Evolutionary conservation across 495 filamentous ascomycete species (phyloP).

Genomic region (Physcia stellaris): DNA sequence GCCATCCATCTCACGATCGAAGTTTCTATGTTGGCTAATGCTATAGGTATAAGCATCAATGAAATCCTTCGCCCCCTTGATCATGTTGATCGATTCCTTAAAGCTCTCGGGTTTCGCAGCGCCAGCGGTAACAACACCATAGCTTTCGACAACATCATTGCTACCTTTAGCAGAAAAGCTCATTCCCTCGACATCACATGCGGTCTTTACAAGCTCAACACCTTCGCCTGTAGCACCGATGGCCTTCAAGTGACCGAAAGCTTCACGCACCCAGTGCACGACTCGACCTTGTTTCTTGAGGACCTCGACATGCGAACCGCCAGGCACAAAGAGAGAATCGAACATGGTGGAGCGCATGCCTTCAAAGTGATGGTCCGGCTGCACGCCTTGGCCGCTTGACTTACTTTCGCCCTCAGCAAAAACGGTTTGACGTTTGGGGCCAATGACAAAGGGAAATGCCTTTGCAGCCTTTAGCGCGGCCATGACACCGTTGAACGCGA

Average conservation of each 20-base stretch:
- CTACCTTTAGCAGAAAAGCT: constrained; percentile 26
- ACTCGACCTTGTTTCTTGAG: constrained; percentile 63
- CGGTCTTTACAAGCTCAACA: constrained; percentile 46
- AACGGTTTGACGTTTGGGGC: constrained; percentile 43
- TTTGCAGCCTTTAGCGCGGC: constrained; percentile 43
- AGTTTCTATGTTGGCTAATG: constrained; percentile 57
- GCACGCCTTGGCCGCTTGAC: constrained; percentile 37
- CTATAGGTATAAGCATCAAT: constrained; percentile 51
- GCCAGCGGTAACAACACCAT: constrained; percentile 54
- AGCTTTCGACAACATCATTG: constrained; percentile 45
- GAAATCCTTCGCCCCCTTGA: constrained; percentile 49
- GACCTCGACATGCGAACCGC: constrained; percentile 47
- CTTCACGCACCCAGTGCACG: constrained; percentile 72
- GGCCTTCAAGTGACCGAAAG: constrained; percentile 68
- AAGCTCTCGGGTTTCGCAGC: constrained; percentile 38
- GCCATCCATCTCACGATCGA: constrained; percentile 58
- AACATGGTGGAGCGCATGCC: constrained; percentile 78
- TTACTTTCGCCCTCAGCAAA: constrained; percentile 39
- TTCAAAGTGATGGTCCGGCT: constrained; percentile 69
- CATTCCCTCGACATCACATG: constrained; percentile 40
- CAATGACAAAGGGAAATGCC: constrained; percentile 63
- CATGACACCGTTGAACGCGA: constrained; percentile 50
- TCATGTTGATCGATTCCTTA: constrained; percentile 39
- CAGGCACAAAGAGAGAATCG: constrained; percentile 69
- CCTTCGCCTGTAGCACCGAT: constrained; percentile 63